Evolutionary conservation across 2,329 filamentous ascomycete species (phyloP).

Genomic region (Cordyceps cateniannulata): DNA sequence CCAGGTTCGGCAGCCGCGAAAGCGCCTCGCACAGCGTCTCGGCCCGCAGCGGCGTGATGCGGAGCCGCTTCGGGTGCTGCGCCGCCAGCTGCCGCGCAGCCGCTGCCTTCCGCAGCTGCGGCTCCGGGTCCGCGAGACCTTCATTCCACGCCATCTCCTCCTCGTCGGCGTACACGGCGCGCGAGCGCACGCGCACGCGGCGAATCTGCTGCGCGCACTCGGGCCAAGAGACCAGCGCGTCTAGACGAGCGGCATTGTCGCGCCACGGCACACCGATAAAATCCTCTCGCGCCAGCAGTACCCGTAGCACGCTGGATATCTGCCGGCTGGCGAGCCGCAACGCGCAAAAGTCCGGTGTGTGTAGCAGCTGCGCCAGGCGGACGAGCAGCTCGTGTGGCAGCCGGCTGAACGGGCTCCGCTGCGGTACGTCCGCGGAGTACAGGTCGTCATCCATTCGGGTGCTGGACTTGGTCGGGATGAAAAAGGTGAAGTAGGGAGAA

Average conservation of each 20-base stretch:
- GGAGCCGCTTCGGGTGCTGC: background rate
- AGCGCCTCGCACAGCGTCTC: too few relatives aligned
- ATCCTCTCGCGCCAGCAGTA: slow-evolving; percentile 33
- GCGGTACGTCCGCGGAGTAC: background rate
- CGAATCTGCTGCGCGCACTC: slow-evolving; percentile 35
- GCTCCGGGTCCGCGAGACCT: background rate
- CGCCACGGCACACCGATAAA: slow-evolving; percentile 39
- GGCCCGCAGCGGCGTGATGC: too few relatives aligned
- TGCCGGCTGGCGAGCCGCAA: slow-evolving; percentile 34
- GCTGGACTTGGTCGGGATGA: background rate
- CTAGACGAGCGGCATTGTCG: slow-evolving; percentile 38
- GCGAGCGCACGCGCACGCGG: background rate
- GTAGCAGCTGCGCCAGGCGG: slow-evolving; percentile 37
- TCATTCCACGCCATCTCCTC: background rate
- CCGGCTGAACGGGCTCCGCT: slow-evolving; percentile 1
- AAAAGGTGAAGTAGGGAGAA: background rate
- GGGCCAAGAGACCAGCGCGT: slow-evolving; percentile 36
- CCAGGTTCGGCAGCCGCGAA: too few relatives aligned
- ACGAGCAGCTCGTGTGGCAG: slow-evolving; percentile 35
- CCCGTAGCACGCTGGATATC: slow-evolving; percentile 35
- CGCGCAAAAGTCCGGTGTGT: slow-evolving; percentile 30
- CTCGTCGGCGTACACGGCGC: slow-evolving; percentile 8
- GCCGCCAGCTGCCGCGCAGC: background rate
- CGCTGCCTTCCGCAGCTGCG: background rate
- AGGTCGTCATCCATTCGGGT: background rate